Base-by-base conservation (phyloP, 1,284 basidiomycete genomes). In the Moesziomyces aphidis region DNA sequence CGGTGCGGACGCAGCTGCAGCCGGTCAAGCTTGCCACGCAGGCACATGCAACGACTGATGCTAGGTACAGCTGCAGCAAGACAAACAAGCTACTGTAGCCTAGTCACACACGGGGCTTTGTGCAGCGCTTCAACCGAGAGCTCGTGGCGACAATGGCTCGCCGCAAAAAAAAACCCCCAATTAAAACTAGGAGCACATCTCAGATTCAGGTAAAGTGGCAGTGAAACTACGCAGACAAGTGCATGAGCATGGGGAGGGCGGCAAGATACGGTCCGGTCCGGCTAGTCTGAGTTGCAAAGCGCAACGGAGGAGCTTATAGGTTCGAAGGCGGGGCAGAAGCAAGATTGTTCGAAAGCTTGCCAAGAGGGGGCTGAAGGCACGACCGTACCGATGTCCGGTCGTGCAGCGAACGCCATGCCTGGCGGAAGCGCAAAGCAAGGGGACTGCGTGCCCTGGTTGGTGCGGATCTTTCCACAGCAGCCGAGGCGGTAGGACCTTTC, bases 201-300 rank as follows among this genome's bases (percentile, higher is more conserved):
- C 23, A 46, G 22, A 11, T 13, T 13, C 31, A 49, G 15, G 24
- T 17, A 24, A 11, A 50, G 42, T n/a, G 10, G 8, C 15, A 15
- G 15, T 11, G 17, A 5, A 19, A 19, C 6, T 8, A 19, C 17
- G 39, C 39, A 11, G 39, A 42, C 39, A 42, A 42, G 39, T 42
- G 19, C 17, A 42, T 42, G 39, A 6, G 19, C 39, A 42, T 42
- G 28, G 50, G 45, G 23, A n/a, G 26, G 11, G 52, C 57, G 57
- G 57, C 31, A 45, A 3, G 44, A 5, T 24, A 59, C 57, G 57
- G 57, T 60, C 57, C 57, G 57, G 57, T 47, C 4, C 9, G 54
- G 34, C 23, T 10, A 21, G 22, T 46, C 45, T 46, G 44, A 47
- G 53, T 55, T 45, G 34, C 3, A 34, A 34, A 34, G 31, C 31